Evolutionary conservation across 2,329 filamentous ascomycete genomes (phyloP).

Genomic region (Alternaria gansuensis): DNA sequence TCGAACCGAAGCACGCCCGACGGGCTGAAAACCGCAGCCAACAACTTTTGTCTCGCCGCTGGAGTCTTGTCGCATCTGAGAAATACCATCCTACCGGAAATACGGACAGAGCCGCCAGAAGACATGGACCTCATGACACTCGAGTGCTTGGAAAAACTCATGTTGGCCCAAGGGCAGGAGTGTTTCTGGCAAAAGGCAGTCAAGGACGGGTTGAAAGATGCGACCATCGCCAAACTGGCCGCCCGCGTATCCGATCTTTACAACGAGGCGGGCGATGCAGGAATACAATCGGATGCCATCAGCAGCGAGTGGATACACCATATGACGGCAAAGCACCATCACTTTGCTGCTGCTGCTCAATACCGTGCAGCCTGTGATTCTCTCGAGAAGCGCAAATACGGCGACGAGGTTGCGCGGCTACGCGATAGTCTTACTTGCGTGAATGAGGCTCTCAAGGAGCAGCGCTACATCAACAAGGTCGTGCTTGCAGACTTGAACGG

Average conservation of each 20-base stretch:
- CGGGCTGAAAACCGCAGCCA: constrained; percentile 85
- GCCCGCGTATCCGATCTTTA: constrained; percentile 93
- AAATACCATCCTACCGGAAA: constrained; percentile 77
- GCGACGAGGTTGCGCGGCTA: constrained; percentile 90
- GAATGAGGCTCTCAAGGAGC: constrained; percentile 85
- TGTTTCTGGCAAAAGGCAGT: constrained; percentile 99
- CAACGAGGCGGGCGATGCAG: constrained; percentile 81
- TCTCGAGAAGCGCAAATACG: constrained; percentile 91
- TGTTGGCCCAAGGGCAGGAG: constrained; percentile 93
- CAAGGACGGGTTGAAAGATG: constrained; percentile 91
- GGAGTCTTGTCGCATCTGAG: constrained; percentile 84
- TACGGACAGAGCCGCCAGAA: constrained; percentile 85
- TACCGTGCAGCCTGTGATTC: constrained; percentile 91
- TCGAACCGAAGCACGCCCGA: constrained; percentile 80
- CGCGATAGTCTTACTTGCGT: constrained; percentile 83
- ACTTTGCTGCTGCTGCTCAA: constrained; percentile 95
- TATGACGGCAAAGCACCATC: constrained; percentile 95
- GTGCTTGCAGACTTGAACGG: constrained; percentile 84
- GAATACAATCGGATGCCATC: constrained; percentile 86
- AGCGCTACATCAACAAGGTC: constrained; percentile 79
- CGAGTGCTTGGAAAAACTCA: constrained; percentile 80
- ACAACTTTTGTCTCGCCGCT: constrained; percentile 87
- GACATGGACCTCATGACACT: constrained; percentile 94
- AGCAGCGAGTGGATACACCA: constrained; percentile 98
- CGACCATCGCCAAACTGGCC: constrained; percentile 88